These are phyloP conservation scores for Plasmodium relictum DNA, from an alignment of 169 alveolate genomes.

Conservation along the genomic window DNA sequence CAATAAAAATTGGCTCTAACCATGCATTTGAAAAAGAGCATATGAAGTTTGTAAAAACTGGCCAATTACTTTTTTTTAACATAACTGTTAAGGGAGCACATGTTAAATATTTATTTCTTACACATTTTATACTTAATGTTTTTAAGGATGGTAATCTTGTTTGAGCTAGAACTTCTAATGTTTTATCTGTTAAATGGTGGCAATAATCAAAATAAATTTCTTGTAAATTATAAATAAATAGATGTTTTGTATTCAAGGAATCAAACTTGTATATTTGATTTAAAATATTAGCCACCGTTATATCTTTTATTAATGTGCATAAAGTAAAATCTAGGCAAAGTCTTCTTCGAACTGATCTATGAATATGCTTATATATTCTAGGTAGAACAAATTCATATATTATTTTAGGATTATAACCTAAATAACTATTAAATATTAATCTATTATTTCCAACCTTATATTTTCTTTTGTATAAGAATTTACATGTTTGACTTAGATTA, in stretches of 20 bases:
- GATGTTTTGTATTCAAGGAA: conserved; percentile 78
- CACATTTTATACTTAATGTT: conserved; percentile 88
- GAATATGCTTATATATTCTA: conserved; percentile 70
- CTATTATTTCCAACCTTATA: conserved; percentile 79
- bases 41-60: conserved; percentile 85
- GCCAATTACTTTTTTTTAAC: conserved; percentile 87
- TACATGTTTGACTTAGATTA: conserved; percentile 85
- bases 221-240: conserved; percentile 82
- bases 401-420: conserved; percentile 82
- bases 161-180: conserved; percentile 88
- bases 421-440: conserved; percentile 83
- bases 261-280: conserved; percentile 80
- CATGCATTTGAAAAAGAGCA: conserved; percentile 89
- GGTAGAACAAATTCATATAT: conserved; percentile 81
- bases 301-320: conserved; percentile 88
- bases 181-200: conserved; percentile 89
- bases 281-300: conserved; percentile 86
- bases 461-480: conserved; percentile 78
- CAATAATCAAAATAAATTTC: conserved; percentile 89
- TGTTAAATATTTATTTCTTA: conserved; percentile 87
- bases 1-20: conserved; percentile 88
- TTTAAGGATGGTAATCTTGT: conserved; percentile 89
- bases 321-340: conserved; percentile 86
- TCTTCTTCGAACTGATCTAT: conserved; percentile 78
- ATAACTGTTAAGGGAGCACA: conserved; percentile 85